Conservation (phyloP, 1,284 basidiomycete genomes). For the Sporisorium exsertum region DNA sequence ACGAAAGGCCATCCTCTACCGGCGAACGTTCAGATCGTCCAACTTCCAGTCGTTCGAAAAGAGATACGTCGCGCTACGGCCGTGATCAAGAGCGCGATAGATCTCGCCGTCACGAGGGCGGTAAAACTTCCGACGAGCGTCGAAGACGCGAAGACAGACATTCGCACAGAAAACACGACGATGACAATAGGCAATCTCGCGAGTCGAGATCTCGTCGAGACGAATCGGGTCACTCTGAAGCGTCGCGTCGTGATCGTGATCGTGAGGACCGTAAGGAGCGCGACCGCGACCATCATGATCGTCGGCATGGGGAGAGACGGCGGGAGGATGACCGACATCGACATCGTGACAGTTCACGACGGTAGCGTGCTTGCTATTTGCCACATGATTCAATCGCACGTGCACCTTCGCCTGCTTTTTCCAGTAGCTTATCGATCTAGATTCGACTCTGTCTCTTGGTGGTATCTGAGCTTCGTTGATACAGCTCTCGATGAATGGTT, state of each 20-base stretch:
- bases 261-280: slow-evolving; percentile 7
- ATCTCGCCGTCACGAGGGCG: slow-evolving; percentile 4
- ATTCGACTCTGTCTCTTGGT: background rate
- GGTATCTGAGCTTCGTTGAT: too few relatives aligned
- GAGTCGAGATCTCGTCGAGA: slow-evolving; percentile 20
- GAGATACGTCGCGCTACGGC: background rate
- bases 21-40: background rate
- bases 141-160: slow-evolving; percentile 13
- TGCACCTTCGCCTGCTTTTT: too few relatives aligned
- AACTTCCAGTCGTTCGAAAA: background rate
- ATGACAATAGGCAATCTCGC: slow-evolving; percentile 16
- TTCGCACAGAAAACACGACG: slow-evolving; percentile 9
- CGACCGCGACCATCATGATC: slow-evolving; percentile 14
- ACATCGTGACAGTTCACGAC: slow-evolving; percentile 11
- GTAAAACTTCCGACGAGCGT: background rate
- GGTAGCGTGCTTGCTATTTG: background rate
- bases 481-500: too few relatives aligned
- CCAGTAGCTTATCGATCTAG: too few relatives aligned
- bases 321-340: slow-evolving; percentile 10
- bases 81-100: background rate
- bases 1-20: background rate
- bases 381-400: background rate
- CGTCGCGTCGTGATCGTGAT: slow-evolving; percentile 5
- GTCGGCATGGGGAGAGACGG: slow-evolving; percentile 6
- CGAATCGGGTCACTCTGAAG: slow-evolving; percentile 16